A percentile compares a stretch with the other conserved stretches of the same genome.
Evolutionary conservation across 352 stramenopile species (phyloP).

Genomic region (Phytopythium cucurbitacearum): DNA sequence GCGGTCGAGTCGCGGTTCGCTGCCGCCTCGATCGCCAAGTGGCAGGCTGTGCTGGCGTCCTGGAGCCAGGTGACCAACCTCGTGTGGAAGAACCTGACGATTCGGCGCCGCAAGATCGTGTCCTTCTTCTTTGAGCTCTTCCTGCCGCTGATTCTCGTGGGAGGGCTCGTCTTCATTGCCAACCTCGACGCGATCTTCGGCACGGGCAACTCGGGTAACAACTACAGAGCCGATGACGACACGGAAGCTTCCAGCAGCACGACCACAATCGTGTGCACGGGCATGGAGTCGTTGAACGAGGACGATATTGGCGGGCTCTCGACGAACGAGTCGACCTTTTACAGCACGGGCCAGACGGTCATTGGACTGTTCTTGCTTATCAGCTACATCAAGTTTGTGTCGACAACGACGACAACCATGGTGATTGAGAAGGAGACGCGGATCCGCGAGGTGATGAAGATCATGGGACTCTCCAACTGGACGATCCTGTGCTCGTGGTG

Average conservation of each 20-base stretch:
- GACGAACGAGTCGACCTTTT: conserved; percentile 54
- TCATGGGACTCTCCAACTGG: conserved; percentile 68
- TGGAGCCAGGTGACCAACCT: conserved; percentile 59
- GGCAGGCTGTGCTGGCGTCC: conserved; percentile 18
- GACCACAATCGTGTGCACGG: conserved; percentile 29
- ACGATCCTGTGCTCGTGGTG: conserved; percentile 64
- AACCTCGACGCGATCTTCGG: conserved; percentile 53
- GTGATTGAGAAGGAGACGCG: conserved; percentile 70
- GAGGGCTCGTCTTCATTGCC: conserved; percentile 51
- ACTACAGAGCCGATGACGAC: conserved; percentile 2
- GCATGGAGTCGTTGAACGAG: conserved; percentile 17
- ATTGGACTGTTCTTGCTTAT: conserved; percentile 57
- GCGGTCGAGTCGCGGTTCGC: conserved; percentile 24
- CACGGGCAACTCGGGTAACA: conserved; percentile 11
- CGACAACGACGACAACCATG: conserved; percentile 61
- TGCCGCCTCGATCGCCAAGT: conserved; percentile 15
- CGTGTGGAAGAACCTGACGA: conserved; percentile 70
- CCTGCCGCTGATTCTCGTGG: conserved; percentile 44
- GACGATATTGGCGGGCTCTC: conserved; percentile 22
- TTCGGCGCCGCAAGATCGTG: conserved; percentile 41
- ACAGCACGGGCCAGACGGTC: conserved; percentile 55
- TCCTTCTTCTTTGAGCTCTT: conserved; percentile 55
- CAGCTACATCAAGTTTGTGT: conserved; percentile 61
- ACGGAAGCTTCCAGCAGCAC: conserved; percentile 12
- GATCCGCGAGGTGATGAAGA: conserved; percentile 81